Evolutionary conservation across 2,329 filamentous ascomycete species (phyloP).

Genomic region (Metarhizium brunneum): DNA sequence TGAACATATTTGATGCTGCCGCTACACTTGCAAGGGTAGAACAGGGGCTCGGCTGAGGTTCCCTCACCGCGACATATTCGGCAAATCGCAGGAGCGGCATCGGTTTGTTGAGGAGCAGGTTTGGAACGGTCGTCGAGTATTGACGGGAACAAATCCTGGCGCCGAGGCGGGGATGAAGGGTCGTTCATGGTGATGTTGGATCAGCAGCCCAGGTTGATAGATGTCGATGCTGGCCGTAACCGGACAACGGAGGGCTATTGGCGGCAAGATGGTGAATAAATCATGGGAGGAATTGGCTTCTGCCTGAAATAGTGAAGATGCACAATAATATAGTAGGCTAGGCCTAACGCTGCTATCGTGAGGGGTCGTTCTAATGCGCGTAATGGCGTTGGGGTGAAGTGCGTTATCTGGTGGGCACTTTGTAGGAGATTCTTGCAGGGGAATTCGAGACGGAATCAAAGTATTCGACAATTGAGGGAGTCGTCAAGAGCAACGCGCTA

Average conservation of each 20-base stretch:
- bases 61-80: conserved; percentile 92
- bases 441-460: background rate
- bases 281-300: conserved; percentile 3
- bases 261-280: conserved; percentile 1
- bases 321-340: background rate
- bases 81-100: conserved; percentile 63
- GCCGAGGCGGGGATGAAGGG: background rate
- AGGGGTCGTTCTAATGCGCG: background rate
- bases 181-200: conserved; percentile 4
- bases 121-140: conserved; percentile 15
- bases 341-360: background rate
- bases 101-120: conserved; percentile 15
- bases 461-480: background rate
- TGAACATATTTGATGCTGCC: conserved; percentile 98
- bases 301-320: background rate
- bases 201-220: background rate
- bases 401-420: background rate
- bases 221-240: background rate
- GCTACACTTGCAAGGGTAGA: conserved; percentile 97
- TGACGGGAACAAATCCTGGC: conserved; percentile 7
- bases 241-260: conserved; percentile 2
- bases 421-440: background rate
- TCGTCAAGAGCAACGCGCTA: background rate
- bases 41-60: conserved; percentile 73
- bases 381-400: background rate